Conservation (phyloP, 2,329 filamentous ascomycete genomes). For the Chrysoporthe austroafricana region DNA sequence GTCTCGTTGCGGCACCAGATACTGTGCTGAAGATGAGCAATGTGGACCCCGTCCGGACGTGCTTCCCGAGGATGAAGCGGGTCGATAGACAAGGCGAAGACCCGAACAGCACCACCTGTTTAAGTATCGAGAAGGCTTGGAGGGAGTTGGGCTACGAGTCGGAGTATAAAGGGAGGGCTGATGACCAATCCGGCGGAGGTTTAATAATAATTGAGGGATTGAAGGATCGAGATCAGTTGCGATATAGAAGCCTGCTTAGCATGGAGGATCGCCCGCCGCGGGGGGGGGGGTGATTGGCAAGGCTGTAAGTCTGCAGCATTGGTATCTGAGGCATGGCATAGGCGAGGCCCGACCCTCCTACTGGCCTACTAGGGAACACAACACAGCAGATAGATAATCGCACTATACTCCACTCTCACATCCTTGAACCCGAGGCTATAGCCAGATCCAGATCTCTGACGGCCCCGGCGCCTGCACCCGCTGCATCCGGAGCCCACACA, state of each 20-base stretch:
- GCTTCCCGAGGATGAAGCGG: conserved; percentile 22
- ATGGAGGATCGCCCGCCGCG: too few relatives aligned
- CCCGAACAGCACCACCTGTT: conserved; percentile 10
- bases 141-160: conserved; percentile 19
- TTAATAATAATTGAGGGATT: neutral
- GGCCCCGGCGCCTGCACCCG: too few relatives aligned
- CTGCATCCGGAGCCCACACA: too few relatives aligned
- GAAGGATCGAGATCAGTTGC: neutral
- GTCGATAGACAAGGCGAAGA: conserved; percentile 8
- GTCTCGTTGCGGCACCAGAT: conserved; percentile 23
- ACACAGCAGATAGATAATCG: neutral
- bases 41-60: conserved; percentile 13
- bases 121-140: conserved; percentile 27
- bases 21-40: conserved; percentile 21
- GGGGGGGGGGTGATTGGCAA: neutral
- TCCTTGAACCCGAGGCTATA: too few relatives aligned
- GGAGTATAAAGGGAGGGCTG: conserved; percentile 1
- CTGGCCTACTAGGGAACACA: too few relatives aligned
- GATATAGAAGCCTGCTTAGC: too few relatives aligned
- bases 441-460: too few relatives aligned
- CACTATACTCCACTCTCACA: neutral
- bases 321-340: neutral
- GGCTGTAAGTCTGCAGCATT: neutral
- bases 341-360: neutral
- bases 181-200: neutral